phyloP scores from a whole-genome alignment of 805 yeast genomes.

The Teunomyces panamensis region DNA sequence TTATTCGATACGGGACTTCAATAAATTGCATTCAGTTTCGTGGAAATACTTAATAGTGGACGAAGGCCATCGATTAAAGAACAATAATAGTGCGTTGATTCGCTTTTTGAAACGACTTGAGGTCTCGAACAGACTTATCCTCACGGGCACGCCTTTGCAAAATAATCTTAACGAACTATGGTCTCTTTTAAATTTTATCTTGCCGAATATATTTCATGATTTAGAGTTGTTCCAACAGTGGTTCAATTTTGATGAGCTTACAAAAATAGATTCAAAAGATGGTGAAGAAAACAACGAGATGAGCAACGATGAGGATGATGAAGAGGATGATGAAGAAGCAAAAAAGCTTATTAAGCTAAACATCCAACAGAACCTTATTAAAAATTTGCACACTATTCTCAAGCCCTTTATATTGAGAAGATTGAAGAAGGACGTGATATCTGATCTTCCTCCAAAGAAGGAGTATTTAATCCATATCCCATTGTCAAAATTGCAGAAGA shows the following conservation, averaged over 20 bases:
- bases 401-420: slow-evolving; percentile 86
- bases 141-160: slow-evolving; percentile 97
- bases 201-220: slow-evolving; percentile 92
- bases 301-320: slow-evolving; percentile 10
- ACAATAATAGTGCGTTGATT: slow-evolving; percentile 73
- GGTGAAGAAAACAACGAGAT: background rate
- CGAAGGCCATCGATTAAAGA: slow-evolving; percentile 93
- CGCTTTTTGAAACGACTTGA: slow-evolving; percentile 64
- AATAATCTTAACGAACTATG: slow-evolving; percentile 87
- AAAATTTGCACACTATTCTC: slow-evolving; percentile 79
- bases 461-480: slow-evolving; percentile 81
- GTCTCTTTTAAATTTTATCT: slow-evolving; percentile 85
- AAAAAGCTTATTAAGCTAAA: slow-evolving; percentile 56
- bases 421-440: slow-evolving; percentile 67
- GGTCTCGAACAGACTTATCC: slow-evolving; percentile 67
- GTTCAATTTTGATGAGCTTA: slow-evolving; percentile 78
- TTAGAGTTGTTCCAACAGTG: slow-evolving; percentile 86
- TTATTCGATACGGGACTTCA: slow-evolving; percentile 66
- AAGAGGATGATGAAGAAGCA: slow-evolving; percentile 38
- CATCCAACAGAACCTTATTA: slow-evolving; percentile 51
- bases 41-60: slow-evolving; percentile 92
- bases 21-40: slow-evolving; percentile 45
- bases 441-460: slow-evolving; percentile 78
- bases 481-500: slow-evolving; percentile 59
- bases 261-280: slow-evolving; percentile 23